Evolutionary conservation across 192 early-diverging fungal genomes (phyloP).

Genomic region (Podila horticola): DNA sequence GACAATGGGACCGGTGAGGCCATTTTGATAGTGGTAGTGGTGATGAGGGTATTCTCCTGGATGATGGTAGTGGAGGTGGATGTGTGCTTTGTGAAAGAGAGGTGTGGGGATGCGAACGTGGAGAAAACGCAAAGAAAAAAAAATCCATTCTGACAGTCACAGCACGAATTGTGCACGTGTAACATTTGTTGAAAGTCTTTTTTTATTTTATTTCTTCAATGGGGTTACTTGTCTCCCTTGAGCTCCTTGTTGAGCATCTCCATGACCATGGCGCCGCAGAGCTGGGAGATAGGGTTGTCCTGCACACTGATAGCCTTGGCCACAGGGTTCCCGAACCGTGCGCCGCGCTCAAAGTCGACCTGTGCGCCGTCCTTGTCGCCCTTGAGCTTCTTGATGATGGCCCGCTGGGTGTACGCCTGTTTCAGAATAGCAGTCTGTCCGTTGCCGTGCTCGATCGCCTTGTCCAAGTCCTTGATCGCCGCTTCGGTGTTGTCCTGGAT

Average conservation of each 20-base stretch:
- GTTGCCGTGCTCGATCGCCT: conserved; percentile 51
- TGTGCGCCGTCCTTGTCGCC: conserved; percentile 58
- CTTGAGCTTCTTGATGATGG: conserved; percentile 53
- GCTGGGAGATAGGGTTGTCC: conserved; percentile 58
- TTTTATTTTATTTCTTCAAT: background rate
- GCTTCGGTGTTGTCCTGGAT: conserved; percentile 45
- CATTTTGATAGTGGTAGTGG: background rate
- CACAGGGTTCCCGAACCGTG: conserved; percentile 58
- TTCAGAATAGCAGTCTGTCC: conserved; percentile 56
- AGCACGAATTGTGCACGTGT: background rate
- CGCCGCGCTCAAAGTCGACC: conserved; percentile 59
- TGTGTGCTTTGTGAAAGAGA: background rate
- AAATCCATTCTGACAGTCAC: background rate
- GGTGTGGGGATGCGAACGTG: background rate
- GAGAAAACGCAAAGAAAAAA: background rate
- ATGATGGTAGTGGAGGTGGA: background rate
- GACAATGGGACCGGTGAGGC: background rate
- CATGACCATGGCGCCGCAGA: conserved; percentile 53
- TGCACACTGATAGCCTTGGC: conserved; percentile 57
- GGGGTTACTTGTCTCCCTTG: conserved; percentile 14
- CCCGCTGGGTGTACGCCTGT: conserved; percentile 64
- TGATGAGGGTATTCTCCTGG: background rate
- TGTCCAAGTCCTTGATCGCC: conserved; percentile 55
- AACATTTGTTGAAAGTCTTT: too few species aligned
- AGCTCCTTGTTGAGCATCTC: conserved; percentile 52